Evolutionary conservation across 2,329 filamentous ascomycete genomes (phyloP), one percentile per base, ranked within the genome.

Genomic region (Pestalotiopsis sp.): DNA sequence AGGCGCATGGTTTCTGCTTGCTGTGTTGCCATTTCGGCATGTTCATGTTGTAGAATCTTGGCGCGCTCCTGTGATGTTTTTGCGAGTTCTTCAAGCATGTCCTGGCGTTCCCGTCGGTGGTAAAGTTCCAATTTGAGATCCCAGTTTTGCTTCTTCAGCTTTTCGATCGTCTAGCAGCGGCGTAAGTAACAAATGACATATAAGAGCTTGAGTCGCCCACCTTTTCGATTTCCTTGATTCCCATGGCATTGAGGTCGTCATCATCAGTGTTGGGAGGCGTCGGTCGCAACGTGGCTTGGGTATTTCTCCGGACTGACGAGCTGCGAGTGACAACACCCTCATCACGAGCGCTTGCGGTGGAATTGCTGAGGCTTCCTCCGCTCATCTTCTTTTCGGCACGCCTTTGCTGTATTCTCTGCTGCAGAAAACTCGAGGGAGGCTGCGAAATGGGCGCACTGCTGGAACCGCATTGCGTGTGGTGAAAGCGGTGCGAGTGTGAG

Each of bases 141-240:
- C 73, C 93, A 94, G 74, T 93, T 94, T 79, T 93, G 88, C 76
- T 94, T 94, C 77, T 91, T 89, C 25, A 93, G 80, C 1, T 84
- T 90, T 49, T 73, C 67, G 64, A 20, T 66, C 14, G 59, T 39
- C 58, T 71, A 59, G 68, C 31, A 64, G 65, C 59, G 63, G 52
- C 60, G 52, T 25, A 39, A 62, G 49, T 36, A 59, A 36, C 38
- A 20, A n/a, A 70, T 49, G 60, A 70, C 49, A 66, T 45, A 62
- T 49, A 36, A 38, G 6, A 13, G 25, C 13, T 67, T 73, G 69
- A 23, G 11, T 61, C 23, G 70, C 83, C 68, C 79, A 90, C 88
- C 80, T 89, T 84, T 77, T 93, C 91, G 82, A 91, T 90, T 73
- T 92, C 90, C 75, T 91, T 90, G 6, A 89, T 80, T 2, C 90